Conservation (phyloP, 805 yeast genomes). For the Metschnikowia picachoensis region DNA sequence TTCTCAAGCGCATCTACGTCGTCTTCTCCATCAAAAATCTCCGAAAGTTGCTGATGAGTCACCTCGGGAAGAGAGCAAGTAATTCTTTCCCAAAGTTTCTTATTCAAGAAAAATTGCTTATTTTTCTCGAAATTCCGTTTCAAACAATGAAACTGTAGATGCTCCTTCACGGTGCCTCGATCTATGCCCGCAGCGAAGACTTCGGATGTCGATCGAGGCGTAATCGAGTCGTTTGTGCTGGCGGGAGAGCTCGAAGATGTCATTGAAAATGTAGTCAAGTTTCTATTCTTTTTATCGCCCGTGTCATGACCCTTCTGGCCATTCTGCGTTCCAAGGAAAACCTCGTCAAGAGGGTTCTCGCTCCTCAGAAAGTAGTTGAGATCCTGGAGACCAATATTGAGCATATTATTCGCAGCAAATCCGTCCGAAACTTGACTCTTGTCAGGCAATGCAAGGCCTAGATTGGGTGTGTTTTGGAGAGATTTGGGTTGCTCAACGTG, state of each 20-base stretch:
- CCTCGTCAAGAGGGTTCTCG: conserved; percentile 39
- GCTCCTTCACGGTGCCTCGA: conserved; percentile 6
- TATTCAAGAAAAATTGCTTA: conserved; percentile 38
- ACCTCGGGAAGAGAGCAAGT: conserved; percentile 28
- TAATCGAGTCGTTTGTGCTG: conserved; percentile 23
- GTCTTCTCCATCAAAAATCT: conserved; percentile 20
- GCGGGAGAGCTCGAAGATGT: conserved; percentile 33
- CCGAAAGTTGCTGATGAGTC: conserved; percentile 23
- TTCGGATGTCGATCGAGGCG: conserved; percentile 17
- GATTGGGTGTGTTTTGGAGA: neutral
- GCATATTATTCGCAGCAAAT: conserved; percentile 9
- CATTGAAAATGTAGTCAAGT: conserved; percentile 14
- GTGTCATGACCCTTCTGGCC: conserved; percentile 2
- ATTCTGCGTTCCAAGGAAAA: conserved; percentile 18
- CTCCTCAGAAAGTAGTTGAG: conserved; percentile 35
- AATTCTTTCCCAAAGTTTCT: conserved; percentile 32
- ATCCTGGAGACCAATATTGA: conserved; percentile 30
- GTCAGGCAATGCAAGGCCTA: neutral
- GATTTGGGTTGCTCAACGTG: too few relatives aligned
- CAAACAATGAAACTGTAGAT: conserved; percentile 19
- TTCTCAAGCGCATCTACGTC: conserved; percentile 26
- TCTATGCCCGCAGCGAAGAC: conserved; percentile 7
- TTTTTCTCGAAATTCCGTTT: conserved; percentile 24
- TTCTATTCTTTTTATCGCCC: conserved; percentile 1
- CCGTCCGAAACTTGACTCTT: neutral